These are phyloP conservation scores for Vanderwaltozyma verrucispora DNA, from an alignment of 805 yeast genomes.

Conservation along the genomic window DNA sequence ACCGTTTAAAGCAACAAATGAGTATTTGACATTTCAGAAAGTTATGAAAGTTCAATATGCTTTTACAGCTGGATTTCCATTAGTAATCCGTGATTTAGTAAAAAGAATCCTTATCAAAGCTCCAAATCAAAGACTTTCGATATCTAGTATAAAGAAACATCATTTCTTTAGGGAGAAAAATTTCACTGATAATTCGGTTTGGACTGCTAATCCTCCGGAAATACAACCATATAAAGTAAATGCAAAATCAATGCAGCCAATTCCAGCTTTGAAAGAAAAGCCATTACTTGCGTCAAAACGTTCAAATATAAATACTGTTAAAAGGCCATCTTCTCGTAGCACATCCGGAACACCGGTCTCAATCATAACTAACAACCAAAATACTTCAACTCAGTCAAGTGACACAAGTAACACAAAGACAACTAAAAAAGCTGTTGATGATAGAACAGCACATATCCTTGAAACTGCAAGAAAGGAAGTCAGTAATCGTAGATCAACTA, in stretches of 20 bases:
- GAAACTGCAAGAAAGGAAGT: conserved; percentile 22
- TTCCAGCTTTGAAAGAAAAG: conserved; percentile 33
- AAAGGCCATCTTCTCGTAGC: conserved; percentile 14
- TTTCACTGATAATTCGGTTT: conserved; percentile 47
- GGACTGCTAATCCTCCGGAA: conserved; percentile 53
- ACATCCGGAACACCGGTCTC: conserved; percentile 9
- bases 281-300: background rate
- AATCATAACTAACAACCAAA: background rate
- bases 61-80: conserved; percentile 77
- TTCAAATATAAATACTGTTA: conserved; percentile 6
- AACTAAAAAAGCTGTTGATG: conserved; percentile 16
- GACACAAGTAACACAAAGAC: background rate
- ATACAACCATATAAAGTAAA: conserved; percentile 62
- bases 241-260: conserved; percentile 70
- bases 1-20: conserved; percentile 77
- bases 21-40: conserved; percentile 71
- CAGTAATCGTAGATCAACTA: conserved; percentile 10
- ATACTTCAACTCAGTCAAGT: too few relatives aligned
- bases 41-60: conserved; percentile 73
- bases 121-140: conserved; percentile 52
- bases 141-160: conserved; percentile 50
- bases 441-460: conserved; percentile 25
- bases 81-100: conserved; percentile 58
- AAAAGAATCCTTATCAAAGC: conserved; percentile 55
- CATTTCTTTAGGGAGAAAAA: conserved; percentile 48